A percentile compares a stretch with the other conserved stretches of the same genome.
These are phyloP conservation scores for Pseudovirgaria hyperparasitica DNA, from an alignment of 2,329 filamentous ascomycete species.

Conservation along the genomic window DNA sequence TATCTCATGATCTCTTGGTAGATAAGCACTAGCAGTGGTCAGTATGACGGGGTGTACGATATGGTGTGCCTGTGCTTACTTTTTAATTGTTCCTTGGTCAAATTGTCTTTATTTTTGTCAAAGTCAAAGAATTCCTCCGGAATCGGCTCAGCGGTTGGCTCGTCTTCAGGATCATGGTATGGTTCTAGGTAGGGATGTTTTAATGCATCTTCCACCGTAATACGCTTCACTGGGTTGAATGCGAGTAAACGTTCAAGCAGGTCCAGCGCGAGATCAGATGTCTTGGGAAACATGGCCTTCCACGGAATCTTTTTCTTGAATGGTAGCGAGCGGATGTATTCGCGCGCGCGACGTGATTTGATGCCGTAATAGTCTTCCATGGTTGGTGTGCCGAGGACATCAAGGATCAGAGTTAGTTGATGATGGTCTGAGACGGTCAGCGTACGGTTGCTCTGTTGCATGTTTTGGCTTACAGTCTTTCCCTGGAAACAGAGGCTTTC, in stretches of 20 bases:
- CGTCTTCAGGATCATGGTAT: constrained; percentile 96
- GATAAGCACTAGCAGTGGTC: constrained; percentile 52
- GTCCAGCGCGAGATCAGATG: constrained; percentile 91
- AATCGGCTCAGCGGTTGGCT: constrained; percentile 91
- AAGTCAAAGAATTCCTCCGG: constrained; percentile 99
- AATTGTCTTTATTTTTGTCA: constrained; percentile 97
- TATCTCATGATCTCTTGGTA: constrained; percentile 91
- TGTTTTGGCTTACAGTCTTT: constrained; percentile 74
- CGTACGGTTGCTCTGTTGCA: constrained; percentile 4
- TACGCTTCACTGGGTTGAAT: constrained; percentile 97
- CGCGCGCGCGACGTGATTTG: constrained; percentile 90
- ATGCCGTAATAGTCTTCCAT: constrained; percentile 99
- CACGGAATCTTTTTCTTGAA: constrained; percentile 99
- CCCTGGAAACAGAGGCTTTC: constrained; percentile 93
- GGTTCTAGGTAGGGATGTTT: constrained; percentile 98
- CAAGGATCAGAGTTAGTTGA: constrained; percentile 90
- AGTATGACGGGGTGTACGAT: constrained; percentile 5
- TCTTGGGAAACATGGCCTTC: constrained; percentile 95
- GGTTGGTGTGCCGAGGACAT: constrained; percentile 92
- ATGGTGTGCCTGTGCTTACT: constrained; percentile 35
- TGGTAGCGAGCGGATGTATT: constrained; percentile 94
- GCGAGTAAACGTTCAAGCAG: constrained; percentile 89
- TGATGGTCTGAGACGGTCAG: constrained; percentile 63
- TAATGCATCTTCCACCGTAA: constrained; percentile 92
- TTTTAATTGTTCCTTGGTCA: constrained; percentile 98